Base-by-base conservation (phyloP, 192 early-diverging fungal genomes). In the Coemansia sp. region DNA sequence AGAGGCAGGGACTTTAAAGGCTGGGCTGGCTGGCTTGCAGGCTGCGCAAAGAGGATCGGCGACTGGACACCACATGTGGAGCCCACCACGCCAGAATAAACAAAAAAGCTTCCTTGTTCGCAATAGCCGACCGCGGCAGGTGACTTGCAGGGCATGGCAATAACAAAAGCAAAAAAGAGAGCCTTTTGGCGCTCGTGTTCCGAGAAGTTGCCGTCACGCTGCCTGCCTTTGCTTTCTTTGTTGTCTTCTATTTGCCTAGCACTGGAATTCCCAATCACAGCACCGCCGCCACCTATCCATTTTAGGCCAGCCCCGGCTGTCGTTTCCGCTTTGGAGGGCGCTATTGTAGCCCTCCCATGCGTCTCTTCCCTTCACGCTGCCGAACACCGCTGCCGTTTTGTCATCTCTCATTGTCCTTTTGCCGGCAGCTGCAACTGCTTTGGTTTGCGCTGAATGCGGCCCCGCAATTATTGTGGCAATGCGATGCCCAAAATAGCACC, bases 181-280 rank as follows among this genome's bases (percentile, higher is more conserved):
- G 63, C 63, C 47, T 56, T 73, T 73, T 32, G 32, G 65, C 11
- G 10, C 38, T 34, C 41, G 70, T 37, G 70, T 77, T 77, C 75
- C 75, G 75, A 77, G 75, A 77, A 72, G 75, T 71, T 77, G 62
- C 70, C 52, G 62, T 65, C 75, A 77, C 65, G 69, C 56, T 22
- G 61, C 29, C 15, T 30, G 62, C n/a, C 60, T 12, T 62, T 62
- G n/a, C 12, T 10, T 18, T 24, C 16, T 3, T 58, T 58, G 24
- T 55, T 18, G 12, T 8, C 2, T 55, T 55, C 15, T 55, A 55
- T 55, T 18, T 16, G 20, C 55, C 59, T 12, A 60, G 43, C 45
- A 29, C 61, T 11, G 50, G 50, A 52, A 29, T 29, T 52, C 50
- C 24, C 50, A 52, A 52, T 52, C 50, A 20, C 29, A 34, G 61